Percentiles rank a stretch among this genome's conserved stretches.
These are phyloP conservation scores for Boletus insuetus DNA, from an alignment of 768 basidiomycete genomes.

Conservation along the genomic window DNA sequence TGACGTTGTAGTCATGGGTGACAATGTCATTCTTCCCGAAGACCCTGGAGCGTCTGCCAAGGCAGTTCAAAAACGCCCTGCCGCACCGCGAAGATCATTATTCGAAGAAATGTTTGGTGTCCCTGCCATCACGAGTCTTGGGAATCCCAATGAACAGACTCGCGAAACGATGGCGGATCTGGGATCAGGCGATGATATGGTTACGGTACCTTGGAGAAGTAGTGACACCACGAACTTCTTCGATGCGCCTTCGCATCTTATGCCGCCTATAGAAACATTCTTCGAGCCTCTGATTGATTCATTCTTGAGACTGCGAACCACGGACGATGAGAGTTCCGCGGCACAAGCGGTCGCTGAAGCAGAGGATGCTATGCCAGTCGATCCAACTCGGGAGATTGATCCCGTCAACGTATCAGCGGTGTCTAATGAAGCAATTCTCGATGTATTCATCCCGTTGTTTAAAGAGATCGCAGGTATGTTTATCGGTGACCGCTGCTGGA, in stretches of 20 bases:
- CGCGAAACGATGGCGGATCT: constrained; percentile 8
- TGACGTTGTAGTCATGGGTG: constrained; percentile 67
- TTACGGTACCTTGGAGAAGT: constrained; percentile 35
- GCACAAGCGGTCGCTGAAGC: constrained; percentile 28
- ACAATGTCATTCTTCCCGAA: constrained; percentile 42
- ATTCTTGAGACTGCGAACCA: constrained; percentile 38
- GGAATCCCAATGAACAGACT: constrained; percentile 21
- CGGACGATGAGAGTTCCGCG: constrained; percentile 13
- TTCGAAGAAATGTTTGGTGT: constrained; percentile 92
- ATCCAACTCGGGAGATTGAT: constrained; percentile 21
- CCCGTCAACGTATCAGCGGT: constrained; percentile 27
- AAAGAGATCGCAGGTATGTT: constrained; percentile 44
- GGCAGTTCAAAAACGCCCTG: constrained; percentile 31
- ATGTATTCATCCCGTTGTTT: constrained; percentile 63
- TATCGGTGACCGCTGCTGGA: not conserved
- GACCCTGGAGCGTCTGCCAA: constrained; percentile 44
- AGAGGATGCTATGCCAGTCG: constrained; percentile 47
- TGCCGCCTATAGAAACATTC: constrained; percentile 69
- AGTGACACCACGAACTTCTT: constrained; percentile 51
- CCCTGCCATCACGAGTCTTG: constrained; percentile 53
- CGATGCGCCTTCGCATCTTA: constrained; percentile 69
- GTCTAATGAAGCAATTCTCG: constrained; percentile 56
- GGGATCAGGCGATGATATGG: constrained; percentile 13
- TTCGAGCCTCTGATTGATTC: constrained; percentile 62
- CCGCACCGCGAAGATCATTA: constrained; percentile 51